Conservation (phyloP, 2,329 filamentous ascomycete genomes). For the Talaromyces rugulosus region DNA sequence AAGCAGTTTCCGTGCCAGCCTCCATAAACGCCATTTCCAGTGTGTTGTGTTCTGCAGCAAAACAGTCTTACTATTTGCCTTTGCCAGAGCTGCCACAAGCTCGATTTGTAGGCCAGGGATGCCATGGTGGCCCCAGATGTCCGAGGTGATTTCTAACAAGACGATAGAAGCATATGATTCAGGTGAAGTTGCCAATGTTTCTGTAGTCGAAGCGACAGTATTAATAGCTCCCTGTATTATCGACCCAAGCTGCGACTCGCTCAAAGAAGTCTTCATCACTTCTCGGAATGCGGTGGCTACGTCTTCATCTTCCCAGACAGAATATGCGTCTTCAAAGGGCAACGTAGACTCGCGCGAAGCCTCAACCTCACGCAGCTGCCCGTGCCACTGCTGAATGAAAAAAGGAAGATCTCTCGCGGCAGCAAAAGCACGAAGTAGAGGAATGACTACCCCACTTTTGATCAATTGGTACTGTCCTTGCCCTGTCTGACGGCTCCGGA, state of each 20-base stretch:
- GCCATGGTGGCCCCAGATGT: constrained; percentile 19
- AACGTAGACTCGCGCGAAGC: constrained; percentile 19
- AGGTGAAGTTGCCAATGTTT: constrained; percentile 22
- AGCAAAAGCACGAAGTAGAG: constrained; percentile 37
- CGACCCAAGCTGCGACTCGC: constrained; percentile 22
- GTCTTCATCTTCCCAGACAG: constrained; percentile 45
- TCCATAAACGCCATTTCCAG: constrained; percentile 42
- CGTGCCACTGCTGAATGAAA: constrained; percentile 39
- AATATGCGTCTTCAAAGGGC: constrained; percentile 21
- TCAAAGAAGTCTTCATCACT: constrained; percentile 28
- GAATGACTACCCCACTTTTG: constrained; percentile 36
- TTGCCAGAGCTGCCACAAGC: constrained; percentile 21
- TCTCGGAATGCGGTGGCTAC: constrained; percentile 34
- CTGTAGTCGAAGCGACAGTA: constrained; percentile 25
- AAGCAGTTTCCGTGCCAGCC: constrained; percentile 30
- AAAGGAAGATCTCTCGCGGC: constrained; percentile 35
- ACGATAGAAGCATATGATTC: constrained; percentile 32
- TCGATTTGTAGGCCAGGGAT: constrained; percentile 21
- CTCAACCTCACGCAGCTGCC: constrained; percentile 35
- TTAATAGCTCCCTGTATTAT: constrained; percentile 28
- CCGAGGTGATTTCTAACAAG: constrained; percentile 32
- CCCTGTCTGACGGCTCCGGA: constrained; percentile 15
- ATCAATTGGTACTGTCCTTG: constrained; percentile 28
- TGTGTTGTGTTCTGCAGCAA: constrained; percentile 24
- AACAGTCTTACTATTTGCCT: constrained; percentile 25